phyloP scores from a whole-genome alignment of 139 green algal species.

The Choricystis sp. region DNA sequence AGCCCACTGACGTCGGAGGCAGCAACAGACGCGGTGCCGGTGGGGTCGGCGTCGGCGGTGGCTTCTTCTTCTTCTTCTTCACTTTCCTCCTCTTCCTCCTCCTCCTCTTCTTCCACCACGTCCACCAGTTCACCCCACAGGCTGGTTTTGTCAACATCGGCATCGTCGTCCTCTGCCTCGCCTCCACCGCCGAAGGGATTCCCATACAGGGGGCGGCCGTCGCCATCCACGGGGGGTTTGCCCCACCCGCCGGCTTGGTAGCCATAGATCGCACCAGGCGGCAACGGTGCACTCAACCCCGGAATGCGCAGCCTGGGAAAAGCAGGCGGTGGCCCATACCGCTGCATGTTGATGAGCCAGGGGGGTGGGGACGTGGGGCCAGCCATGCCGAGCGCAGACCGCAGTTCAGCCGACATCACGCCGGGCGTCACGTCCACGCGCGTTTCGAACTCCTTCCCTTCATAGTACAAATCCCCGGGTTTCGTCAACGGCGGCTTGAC shows the following conservation, averaged over 20 bases:
- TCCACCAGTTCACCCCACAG: conserved; percentile 65
- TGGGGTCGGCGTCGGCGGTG: conserved; percentile 1
- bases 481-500: conserved; percentile 71
- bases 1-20: conserved; percentile 66
- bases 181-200: conserved; percentile 77
- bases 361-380: conserved; percentile 55
- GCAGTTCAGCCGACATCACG: conserved; percentile 50
- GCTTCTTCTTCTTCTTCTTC: conserved; percentile 24
- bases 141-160: conserved; percentile 35
- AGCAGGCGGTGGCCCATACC: conserved; percentile 88
- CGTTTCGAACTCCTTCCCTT: conserved; percentile 74
- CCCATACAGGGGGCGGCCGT: conserved; percentile 66
- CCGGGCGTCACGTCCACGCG: conserved; percentile 6
- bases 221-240: conserved; percentile 90
- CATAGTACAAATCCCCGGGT: conserved; percentile 93
- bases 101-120: conserved; percentile 42
- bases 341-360: conserved; percentile 98
- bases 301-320: conserved; percentile 79
- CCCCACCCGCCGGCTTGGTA: conserved; percentile 90
- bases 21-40: conserved; percentile 31
- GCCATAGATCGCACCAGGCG: conserved; percentile 58
- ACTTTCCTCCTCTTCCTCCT: conserved; percentile 25
- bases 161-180: neutral
- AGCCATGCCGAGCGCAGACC: conserved; percentile 70
- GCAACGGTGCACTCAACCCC: conserved; percentile 91